Base-by-base conservation (phyloP, 108 stramenopile genomes). In the Pseudonitzschia multiseries region DNA sequence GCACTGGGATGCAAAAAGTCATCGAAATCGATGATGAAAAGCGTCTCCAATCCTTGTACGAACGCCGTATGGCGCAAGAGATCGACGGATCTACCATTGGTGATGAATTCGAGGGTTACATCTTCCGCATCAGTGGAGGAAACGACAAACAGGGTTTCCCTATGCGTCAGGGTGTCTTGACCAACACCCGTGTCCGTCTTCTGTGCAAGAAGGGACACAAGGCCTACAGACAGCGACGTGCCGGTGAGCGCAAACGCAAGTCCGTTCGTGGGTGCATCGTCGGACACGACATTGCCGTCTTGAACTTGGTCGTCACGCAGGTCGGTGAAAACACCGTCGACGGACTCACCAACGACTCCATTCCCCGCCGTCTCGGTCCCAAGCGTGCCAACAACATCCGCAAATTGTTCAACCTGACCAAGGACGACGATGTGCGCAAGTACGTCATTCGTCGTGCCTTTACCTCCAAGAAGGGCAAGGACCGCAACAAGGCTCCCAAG, bases 61-160 rank as follows among this genome's bases (percentile, higher is more conserved):
- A 99, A 83, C 93, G 93, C 76, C 97, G 99, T 75, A 98, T 99
- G 89, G 92, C 98, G 64, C 97, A 99, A 78, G 98, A 99, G 80
- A 89, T 99, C 74, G 96, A 97, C 52, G 99, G 98, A 42, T 78
- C 79, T 50, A 86, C 91, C 69, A 89, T 99, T 62, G 99, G 99
- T 21, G 99, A 99, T 41, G 98, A 99, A 84, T 99, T 97, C 84
- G 89, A 94, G 46, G 99, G 98, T 66, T 99, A 96, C 83, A 83
- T 99, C 78, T 86, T 99, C 81, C 96, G 96, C 73, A 97, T 99
- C 80, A 90, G 96, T 40, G 99, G 99, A 66, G 99, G 99, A 61
- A 99, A 98, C 82, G 99, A 99, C 88, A 99, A 99, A 91, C 97
- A 99, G 89, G 99, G 99, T 51, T 99, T 99, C 89, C 97, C 99